These are phyloP conservation scores for Phytophthora hibernalis DNA, from an alignment of 352 stramenopile species.

Conservation along the genomic window DNA sequence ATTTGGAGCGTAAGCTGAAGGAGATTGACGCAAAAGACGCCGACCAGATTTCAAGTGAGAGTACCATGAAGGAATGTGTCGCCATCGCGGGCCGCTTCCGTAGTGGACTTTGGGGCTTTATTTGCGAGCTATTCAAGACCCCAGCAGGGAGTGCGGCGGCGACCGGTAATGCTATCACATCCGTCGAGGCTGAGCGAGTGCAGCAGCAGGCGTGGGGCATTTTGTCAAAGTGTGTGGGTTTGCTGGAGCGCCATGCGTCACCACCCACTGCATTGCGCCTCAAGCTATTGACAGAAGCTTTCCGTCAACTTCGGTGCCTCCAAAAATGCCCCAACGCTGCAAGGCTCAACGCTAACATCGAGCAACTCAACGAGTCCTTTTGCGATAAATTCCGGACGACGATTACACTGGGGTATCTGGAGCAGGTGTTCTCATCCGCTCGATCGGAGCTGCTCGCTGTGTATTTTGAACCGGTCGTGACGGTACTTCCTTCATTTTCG, in stretches of 20 bases:
- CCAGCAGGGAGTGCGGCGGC: conserved; percentile 31
- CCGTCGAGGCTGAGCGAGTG: conserved; percentile 68
- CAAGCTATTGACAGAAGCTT: conserved; percentile 68
- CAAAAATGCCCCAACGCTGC: conserved; percentile 72
- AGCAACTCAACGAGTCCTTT: conserved; percentile 65
- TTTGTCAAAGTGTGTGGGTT: conserved; percentile 51
- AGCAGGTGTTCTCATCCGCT: conserved; percentile 43
- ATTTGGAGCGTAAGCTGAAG: conserved; percentile 56
- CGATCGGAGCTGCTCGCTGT: conserved; percentile 56
- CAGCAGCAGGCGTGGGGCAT: conserved; percentile 70
- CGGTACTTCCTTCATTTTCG: conserved; percentile 46
- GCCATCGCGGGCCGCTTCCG: conserved; percentile 70
- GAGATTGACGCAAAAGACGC: conserved; percentile 37
- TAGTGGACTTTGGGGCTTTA: conserved; percentile 72
- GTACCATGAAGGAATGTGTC: conserved; percentile 64
- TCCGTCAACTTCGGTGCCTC: conserved; percentile 70
- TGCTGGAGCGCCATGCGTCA: conserved; percentile 60
- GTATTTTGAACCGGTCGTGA: conserved; percentile 69
- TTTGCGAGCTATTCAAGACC: conserved; percentile 79
- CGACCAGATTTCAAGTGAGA: conserved; percentile 23
- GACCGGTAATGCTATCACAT: conserved; percentile 51
- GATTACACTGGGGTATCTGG: conserved; percentile 68
- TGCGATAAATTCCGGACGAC: conserved; percentile 68
- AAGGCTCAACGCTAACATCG: conserved; percentile 72
- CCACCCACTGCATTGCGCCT: conserved; percentile 49